Percentiles rank a stretch among this genome's conserved stretches.
Conservation (phyloP, 2,329 filamentous ascomycete species). For the Purpureocillium lavendulum region DNA sequence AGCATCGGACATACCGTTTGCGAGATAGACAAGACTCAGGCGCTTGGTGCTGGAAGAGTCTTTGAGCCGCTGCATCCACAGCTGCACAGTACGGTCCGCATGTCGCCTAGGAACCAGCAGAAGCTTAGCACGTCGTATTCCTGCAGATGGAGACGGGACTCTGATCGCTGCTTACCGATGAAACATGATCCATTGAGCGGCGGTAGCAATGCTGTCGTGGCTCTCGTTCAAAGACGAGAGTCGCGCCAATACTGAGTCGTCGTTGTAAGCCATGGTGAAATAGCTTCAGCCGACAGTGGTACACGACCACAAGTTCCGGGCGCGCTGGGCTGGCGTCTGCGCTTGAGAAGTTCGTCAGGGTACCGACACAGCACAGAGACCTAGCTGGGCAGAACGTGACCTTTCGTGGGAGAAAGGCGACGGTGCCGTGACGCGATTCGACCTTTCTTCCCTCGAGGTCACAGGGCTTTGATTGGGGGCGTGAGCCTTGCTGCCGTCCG, state of each 20-base stretch:
- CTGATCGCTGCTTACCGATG: conserved; percentile 58
- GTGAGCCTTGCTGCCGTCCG: background rate
- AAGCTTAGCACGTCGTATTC: no score
- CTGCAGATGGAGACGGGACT: no score
- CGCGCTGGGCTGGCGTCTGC: no score
- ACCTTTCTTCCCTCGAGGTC: background rate
- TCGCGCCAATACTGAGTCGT: conserved; percentile 91
- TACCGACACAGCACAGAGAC: no score
- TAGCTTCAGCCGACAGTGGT: no score
- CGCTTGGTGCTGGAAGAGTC: conserved; percentile 81
- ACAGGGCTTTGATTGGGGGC: background rate
- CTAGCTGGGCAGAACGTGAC: no score
- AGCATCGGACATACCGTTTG: conserved; percentile 61
- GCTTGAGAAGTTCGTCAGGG: no score
- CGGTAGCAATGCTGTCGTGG: conserved; percentile 91
- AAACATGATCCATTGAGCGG: conserved; percentile 99
- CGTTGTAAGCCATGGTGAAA: conserved; percentile 75
- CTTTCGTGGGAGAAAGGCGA: background rate
- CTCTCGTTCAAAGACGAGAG: conserved; percentile 93
- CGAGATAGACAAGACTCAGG: conserved; percentile 86
- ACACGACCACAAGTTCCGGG: background rate
- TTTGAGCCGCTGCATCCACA: conserved; percentile 86
- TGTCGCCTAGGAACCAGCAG: conserved; percentile 57
- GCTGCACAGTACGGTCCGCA: conserved; percentile 81
- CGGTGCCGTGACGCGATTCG: no score